These are phyloP conservation scores for Ustilaginoidea virens DNA, from an alignment of 2,329 filamentous ascomycete species.

Conservation along the genomic window DNA sequence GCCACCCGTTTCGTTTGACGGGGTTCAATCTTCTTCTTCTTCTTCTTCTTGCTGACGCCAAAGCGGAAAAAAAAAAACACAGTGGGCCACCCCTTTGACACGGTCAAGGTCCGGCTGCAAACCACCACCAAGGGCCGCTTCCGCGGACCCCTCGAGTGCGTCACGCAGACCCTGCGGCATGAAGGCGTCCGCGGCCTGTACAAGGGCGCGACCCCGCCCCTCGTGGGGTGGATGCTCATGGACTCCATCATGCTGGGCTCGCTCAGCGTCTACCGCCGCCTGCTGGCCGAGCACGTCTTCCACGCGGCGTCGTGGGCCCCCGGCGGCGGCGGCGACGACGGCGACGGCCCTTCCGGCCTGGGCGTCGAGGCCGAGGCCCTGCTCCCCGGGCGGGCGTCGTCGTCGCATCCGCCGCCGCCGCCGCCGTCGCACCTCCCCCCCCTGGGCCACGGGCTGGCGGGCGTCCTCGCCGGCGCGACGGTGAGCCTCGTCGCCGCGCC, in stretches of 20 bases:
- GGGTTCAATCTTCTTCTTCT: too few species aligned
- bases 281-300: conserved; percentile 72
- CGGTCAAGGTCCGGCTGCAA: conserved; percentile 89
- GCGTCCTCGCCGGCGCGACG: conserved; percentile 72
- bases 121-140: conserved; percentile 69
- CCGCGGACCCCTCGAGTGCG: conserved; percentile 70
- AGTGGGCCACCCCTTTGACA: conserved; percentile 75
- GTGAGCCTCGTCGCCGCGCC: conserved; percentile 89
- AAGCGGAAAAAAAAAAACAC: background rate
- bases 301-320: conserved; percentile 23
- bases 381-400: background rate
- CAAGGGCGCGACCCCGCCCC: conserved; percentile 83
- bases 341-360: conserved; percentile 6
- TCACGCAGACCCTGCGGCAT: conserved; percentile 68
- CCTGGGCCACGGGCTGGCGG: conserved; percentile 75
- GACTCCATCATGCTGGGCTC: conserved; percentile 83
- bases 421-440: conserved; percentile 43
- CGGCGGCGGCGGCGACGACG: conserved; percentile 9
- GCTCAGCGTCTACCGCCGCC: conserved; percentile 72
- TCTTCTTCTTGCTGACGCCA: background rate
- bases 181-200: conserved; percentile 80
- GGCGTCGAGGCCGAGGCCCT: conserved; percentile 5
- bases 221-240: conserved; percentile 99
- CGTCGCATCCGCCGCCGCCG: conserved; percentile 9
- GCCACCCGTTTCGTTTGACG: too few species aligned